Evolutionary conservation across 495 filamentous ascomycete species (phyloP), one percentile per base, ranked within the genome.

Genomic region (Trichoderma parareesei): DNA sequence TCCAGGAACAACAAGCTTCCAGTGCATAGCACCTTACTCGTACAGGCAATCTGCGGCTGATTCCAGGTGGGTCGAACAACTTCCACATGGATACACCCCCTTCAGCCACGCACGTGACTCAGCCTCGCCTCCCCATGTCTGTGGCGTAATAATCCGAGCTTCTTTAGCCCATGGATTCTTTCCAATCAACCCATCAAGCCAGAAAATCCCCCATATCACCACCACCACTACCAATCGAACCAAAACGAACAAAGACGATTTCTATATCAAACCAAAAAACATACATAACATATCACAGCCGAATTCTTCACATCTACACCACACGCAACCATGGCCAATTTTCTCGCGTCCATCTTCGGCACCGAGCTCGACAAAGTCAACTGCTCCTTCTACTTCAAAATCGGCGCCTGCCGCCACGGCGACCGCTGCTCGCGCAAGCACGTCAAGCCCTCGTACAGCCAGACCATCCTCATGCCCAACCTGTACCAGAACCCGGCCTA

Each of bases 401-500:
- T 98, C 80, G 94, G 94, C 72, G 94, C 94, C 59, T 98, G 94
- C 80, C 88, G 94, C 48, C 94, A 98, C 82, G 95, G 94, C 71
- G 94, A 98, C 81, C 91, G 94, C 68, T 98, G 94, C 82, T 93
- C 89, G 37, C 88, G 94, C 63, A 98, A 98, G 76, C 94, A 98
- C 77, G 94, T 98, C 78, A 98, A 98, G 81, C 94, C 94, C 10
- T 97, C 93, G 8, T 98, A 98, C 84, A 89, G 85, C 44, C 94
- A 98, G 74, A 98, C 94, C 33, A 90, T 98, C 78, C 90, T 98
- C 64, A 90, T 98, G 70, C 94, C 94, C 16, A 97, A 97, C 79
- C 89, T 98, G 71, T 98, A 98, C 83, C 94, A 98, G 75, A 98
- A 98, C 81, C 94, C 94, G 8, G 91, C 92, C 70, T 96, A 95